These are phyloP conservation scores for Irineochytrium annulatum DNA, from an alignment of 192 early-diverging fungal species.

Conservation along the genomic window DNA sequence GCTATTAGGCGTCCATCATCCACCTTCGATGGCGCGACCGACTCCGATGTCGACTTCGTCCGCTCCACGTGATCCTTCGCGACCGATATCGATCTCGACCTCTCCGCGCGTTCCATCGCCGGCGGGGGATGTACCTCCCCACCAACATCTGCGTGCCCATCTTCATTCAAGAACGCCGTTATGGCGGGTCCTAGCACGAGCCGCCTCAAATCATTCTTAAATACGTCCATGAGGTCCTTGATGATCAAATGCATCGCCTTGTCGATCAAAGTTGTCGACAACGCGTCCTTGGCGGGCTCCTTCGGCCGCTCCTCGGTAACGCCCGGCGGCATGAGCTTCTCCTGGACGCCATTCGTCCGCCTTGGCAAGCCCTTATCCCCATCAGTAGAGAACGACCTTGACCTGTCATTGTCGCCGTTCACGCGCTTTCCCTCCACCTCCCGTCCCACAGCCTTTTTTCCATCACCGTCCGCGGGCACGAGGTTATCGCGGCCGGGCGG, in stretches of 20 bases:
- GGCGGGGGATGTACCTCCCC: not conserved
- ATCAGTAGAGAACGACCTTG: not conserved
- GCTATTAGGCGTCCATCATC: not conserved
- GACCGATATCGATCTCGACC: not conserved
- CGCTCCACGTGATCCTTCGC: not conserved
- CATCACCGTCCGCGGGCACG: not conserved
- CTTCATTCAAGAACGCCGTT: constrained; percentile 1
- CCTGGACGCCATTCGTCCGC: not conserved
- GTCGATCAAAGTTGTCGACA: not conserved
- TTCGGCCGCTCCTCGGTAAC: not conserved
- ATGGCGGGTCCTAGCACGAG: constrained; percentile 5
- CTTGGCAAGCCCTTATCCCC: not conserved
- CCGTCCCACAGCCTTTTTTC: not conserved
- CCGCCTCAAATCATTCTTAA: constrained; percentile 10
- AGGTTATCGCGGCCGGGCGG: not conserved
- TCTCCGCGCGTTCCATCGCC: not conserved
- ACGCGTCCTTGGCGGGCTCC: not conserved
- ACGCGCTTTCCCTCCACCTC: too few relatives aligned
- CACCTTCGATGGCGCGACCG: not conserved
- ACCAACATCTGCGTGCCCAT: not conserved
- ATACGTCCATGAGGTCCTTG: not conserved
- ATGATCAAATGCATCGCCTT: constrained; percentile 3
- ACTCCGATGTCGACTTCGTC: not conserved
- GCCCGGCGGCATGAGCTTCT: not conserved
- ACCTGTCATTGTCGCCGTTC: too few relatives aligned